Evolutionary conservation across 257 asterid species (phyloP).

Genomic region (Penstemon barbatus): DNA sequence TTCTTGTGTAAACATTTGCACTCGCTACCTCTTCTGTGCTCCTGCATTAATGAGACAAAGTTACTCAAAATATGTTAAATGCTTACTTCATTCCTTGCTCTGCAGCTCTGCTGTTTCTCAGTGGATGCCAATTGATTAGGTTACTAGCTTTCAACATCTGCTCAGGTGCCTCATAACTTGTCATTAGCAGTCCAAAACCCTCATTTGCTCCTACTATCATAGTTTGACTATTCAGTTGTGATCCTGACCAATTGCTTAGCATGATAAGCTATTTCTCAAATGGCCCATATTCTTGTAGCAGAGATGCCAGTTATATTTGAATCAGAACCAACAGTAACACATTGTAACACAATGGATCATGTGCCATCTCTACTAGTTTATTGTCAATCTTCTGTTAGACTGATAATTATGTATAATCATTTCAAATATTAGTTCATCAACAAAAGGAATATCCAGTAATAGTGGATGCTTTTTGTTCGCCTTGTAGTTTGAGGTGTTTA

Average conservation of each 20-base stretch:
- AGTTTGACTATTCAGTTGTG: background rate
- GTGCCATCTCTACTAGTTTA: background rate
- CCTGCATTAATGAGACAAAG: background rate
- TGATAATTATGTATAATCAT: background rate
- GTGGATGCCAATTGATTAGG: background rate
- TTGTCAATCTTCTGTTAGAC: background rate
- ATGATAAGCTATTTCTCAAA: background rate
- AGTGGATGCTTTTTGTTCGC: background rate
- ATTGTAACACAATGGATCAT: background rate
- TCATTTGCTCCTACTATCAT: background rate
- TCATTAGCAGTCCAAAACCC: background rate
- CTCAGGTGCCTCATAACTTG: too few relatives aligned
- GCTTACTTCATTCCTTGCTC: background rate
- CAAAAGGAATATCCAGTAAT: background rate
- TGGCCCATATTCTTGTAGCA: background rate
- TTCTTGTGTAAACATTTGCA: background rate
- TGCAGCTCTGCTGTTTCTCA: background rate
- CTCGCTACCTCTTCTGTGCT: background rate
- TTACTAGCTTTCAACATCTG: background rate
- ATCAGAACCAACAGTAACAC: background rate
- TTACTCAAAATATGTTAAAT: background rate
- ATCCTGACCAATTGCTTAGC: too few relatives aligned
- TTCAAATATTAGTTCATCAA: background rate
- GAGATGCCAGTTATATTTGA: background rate
- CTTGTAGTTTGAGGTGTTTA: background rate